Conservation (phyloP, 148 eudicot genomes). For the Chenopodium quinoa region DNA sequence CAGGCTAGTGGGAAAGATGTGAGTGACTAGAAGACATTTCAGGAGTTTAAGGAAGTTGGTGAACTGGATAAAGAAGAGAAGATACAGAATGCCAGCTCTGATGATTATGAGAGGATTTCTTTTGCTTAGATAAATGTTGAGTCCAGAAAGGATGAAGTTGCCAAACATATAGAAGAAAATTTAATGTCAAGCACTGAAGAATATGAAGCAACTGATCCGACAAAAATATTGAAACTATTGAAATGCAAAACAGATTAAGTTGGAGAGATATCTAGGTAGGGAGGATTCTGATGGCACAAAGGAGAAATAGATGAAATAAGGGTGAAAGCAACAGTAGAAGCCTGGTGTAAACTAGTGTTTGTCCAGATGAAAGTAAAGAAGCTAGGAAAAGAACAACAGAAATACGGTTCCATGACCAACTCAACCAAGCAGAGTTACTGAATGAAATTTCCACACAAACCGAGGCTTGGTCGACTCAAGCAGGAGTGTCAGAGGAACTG, state of each 20-base stretch:
- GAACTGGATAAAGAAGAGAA: not conserved
- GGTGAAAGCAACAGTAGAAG: conserved; percentile 21
- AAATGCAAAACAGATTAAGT: conserved; percentile 16
- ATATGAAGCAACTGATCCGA: conserved; percentile 6
- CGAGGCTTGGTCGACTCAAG: conserved; percentile 28
- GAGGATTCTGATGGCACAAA: conserved; percentile 11
- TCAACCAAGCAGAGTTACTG: conserved; percentile 27
- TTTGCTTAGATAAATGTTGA: conserved; percentile 15
- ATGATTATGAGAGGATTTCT: conserved; percentile 22
- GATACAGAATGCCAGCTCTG: conserved; percentile 15
- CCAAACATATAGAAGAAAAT: conserved; percentile 12
- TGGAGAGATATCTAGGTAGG: conserved; percentile 16
- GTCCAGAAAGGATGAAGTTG: conserved; percentile 21
- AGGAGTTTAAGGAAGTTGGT: conserved; percentile 6
- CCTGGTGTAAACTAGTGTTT: not conserved
- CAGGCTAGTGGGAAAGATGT: conserved; percentile 20
- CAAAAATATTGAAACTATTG: conserved; percentile 6
- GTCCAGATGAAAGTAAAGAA: conserved; percentile 3
- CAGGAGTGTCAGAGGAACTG: conserved; percentile 41
- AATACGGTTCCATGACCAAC: conserved; percentile 12
- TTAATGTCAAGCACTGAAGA: conserved; percentile 5
- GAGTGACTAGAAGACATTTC: conserved; percentile 25
- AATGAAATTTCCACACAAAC: conserved; percentile 36
- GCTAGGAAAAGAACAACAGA: not conserved
- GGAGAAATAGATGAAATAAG: conserved; percentile 19